Evolutionary conservation across 2,329 filamentous ascomycete species (phyloP), one percentile per base, ranked within the genome.

Genomic region (Pseudogymnoascus sp.): DNA sequence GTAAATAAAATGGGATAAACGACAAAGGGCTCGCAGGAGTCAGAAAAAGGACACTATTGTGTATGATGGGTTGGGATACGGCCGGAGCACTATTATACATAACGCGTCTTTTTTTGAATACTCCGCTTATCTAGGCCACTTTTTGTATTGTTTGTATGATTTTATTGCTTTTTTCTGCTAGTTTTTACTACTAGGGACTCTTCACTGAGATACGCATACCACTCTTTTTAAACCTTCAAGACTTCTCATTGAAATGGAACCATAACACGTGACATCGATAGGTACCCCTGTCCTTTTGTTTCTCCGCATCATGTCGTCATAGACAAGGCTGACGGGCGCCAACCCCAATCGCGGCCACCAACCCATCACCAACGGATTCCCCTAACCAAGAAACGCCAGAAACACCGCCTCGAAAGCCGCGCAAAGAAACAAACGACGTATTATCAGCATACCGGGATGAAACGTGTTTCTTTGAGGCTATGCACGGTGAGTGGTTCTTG

Each of bases 1-100:
- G 49, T 55, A 55, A 55, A 55, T 16, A 55, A 55, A 55, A 55
- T 21, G 16, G 49, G 28, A 55, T 55, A 55, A 55, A 55, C 16
- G 28, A 55, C 49, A 14, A 55, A 55, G 49, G 49, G 28, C 49
- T 55, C 49, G 49, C 49, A 55, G 49, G 49, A 55, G 49, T 55
- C 49, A 55, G 49, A 55, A 18, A 33, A 55, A 55, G 8, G 49
- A 55, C 49, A 55, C 49, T 33, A 55, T 55, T 33, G 49, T 55
- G 49, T 55, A 55, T 55, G 49, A 55, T 55, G 49, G 28, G 16
- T 55, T 55, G 6, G 16, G 49, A 21, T 55, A 55, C 16, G 28
- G 28, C 18, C 8, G 49, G 16, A 55, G 49, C 28, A 55, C n/a
- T 33, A 33, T 33, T 33, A 33, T 33, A 55, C 28, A 33, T 55